A percentile compares a stretch with the other conserved stretches of the same genome.
These are phyloP conservation scores for Xylariaceae sp. DNA, from an alignment of 2,329 filamentous ascomycete species.

Conservation along the genomic window DNA sequence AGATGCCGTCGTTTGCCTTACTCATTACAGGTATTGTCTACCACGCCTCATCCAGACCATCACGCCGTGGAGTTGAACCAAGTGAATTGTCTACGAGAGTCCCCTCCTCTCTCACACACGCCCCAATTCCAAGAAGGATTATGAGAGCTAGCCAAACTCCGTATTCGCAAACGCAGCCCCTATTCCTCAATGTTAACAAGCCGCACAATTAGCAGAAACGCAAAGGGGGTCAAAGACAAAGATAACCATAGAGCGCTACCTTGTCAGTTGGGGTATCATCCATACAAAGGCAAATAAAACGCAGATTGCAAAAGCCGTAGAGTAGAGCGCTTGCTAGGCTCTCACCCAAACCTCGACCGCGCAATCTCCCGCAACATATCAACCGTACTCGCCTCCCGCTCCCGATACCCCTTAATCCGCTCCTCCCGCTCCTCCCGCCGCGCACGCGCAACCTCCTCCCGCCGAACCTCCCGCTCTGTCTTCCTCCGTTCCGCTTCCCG, in stretches of 20 bases:
- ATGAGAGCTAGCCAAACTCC: too few species aligned
- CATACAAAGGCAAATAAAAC: background rate
- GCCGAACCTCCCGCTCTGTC: slow-evolving; percentile 73
- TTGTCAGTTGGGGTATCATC: background rate
- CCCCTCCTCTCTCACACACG: too few species aligned
- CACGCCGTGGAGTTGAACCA: too few species aligned
- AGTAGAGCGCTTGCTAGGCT: background rate
- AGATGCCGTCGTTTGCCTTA: too few species aligned
- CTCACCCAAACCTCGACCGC: slow-evolving; percentile 66
- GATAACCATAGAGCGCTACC: background rate
- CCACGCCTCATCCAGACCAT: too few species aligned
- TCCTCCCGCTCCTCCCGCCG: slow-evolving; percentile 76
- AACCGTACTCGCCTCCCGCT: slow-evolving; percentile 81
- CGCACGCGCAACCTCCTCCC: slow-evolving; percentile 75
- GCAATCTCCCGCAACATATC: slow-evolving; percentile 74
- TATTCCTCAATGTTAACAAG: background rate
- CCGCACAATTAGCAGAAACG: background rate
- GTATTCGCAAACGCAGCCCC: too few species aligned
- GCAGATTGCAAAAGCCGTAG: background rate
- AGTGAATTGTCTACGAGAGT: too few species aligned
- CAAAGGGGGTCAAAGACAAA: background rate
- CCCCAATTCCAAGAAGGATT: too few species aligned
- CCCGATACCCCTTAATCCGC: slow-evolving; percentile 60
- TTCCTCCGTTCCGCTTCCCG: slow-evolving; percentile 70
- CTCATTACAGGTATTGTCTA: too few species aligned